Conservation (phyloP, 192 early-diverging fungal genomes). For the Dimargaris cristalligena region DNA sequence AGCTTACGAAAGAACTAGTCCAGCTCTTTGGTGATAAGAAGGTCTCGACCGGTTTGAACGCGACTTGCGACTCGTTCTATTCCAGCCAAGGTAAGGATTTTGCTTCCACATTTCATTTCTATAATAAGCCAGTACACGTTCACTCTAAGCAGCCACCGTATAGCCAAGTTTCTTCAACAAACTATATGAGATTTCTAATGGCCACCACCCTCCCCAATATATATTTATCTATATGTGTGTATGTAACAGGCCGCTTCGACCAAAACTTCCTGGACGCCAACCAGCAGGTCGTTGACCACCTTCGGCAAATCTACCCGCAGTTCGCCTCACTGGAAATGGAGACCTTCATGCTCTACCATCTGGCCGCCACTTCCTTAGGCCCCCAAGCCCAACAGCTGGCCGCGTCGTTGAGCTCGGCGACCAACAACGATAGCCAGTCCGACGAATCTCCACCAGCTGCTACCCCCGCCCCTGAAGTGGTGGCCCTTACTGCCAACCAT, state of each 20-base stretch:
- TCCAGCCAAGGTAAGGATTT: conserved; percentile 14
- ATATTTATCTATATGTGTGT: too few species aligned
- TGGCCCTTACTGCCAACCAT: conserved; percentile 10
- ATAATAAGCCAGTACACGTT: too few species aligned
- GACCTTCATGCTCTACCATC: conserved; percentile 63
- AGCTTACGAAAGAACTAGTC: conserved; percentile 19
- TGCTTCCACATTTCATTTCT: too few species aligned
- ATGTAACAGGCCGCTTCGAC: conserved; percentile 59
- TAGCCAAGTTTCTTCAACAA: too few species aligned
- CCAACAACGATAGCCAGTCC: too few species aligned
- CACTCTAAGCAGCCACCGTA: too few species aligned
- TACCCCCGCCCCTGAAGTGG: too few species aligned
- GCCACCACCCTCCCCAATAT: too few species aligned
- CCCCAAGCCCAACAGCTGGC: too few species aligned
- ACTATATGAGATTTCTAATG: too few species aligned
- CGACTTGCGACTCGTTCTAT: conserved; percentile 75
- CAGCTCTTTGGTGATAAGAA: conserved; percentile 20
- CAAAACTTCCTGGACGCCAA: conserved; percentile 65
- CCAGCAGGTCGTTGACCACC: conserved; percentile 31
- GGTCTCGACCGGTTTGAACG: conserved; percentile 46
- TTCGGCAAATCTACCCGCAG: conserved; percentile 20
- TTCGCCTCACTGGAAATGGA: conserved; percentile 67
- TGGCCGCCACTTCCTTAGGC: conserved; percentile 34
- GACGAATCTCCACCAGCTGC: too few species aligned
- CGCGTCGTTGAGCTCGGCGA: too few species aligned